Conservation (phyloP, 225 moss, liverwort and hornwort genomes). For the Marchantia paleacea region DNA sequence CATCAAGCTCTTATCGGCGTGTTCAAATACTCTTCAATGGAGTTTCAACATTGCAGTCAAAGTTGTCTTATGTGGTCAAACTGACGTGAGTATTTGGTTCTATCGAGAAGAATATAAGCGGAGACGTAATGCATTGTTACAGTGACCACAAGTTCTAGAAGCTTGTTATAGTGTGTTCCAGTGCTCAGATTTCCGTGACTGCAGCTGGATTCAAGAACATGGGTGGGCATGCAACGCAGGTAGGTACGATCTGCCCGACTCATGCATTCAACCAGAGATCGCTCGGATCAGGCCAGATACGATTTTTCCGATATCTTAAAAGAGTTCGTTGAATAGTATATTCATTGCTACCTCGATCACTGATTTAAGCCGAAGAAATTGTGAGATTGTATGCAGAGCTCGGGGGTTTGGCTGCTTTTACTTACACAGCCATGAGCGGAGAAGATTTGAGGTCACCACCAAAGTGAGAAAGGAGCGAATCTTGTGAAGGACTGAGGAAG, state of each 20-base stretch:
- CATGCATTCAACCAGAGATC: slow-evolving; percentile 1
- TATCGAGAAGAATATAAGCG: background rate
- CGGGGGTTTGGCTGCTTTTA: background rate
- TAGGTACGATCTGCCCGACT: background rate
- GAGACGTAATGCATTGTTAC: background rate
- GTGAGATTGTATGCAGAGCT: background rate
- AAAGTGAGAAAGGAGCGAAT: background rate
- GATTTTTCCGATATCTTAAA: background rate
- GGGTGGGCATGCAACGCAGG: background rate
- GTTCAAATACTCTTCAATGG: background rate
- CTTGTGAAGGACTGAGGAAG: background rate
- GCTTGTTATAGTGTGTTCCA: background rate
- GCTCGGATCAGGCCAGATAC: background rate
- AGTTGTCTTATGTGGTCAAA: background rate
- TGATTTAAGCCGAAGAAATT: background rate
- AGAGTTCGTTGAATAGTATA: slow-evolving; percentile 1
- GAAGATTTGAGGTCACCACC: background rate
- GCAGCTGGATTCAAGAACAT: background rate
- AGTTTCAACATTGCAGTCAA: background rate
- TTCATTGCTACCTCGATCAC: background rate
- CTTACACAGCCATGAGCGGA: background rate
- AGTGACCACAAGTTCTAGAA: background rate
- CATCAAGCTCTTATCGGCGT: background rate
- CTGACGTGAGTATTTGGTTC: background rate
- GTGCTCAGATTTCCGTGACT: background rate